Base-by-base conservation (phyloP, 2,329 filamentous ascomycete genomes). In the Pseudogymnoascus sp. region DNA sequence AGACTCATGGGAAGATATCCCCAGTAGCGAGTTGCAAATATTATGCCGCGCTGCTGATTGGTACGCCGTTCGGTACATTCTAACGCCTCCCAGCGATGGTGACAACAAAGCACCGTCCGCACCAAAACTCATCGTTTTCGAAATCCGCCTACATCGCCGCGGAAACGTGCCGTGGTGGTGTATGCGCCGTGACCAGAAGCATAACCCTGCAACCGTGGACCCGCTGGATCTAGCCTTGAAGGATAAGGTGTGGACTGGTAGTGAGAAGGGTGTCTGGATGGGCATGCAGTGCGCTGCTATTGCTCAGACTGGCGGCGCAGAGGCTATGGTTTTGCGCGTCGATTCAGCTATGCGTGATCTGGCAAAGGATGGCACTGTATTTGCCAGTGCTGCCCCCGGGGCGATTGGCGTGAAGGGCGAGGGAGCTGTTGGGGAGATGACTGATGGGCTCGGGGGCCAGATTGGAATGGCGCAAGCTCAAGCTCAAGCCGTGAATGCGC, bases 11-110 rank as follows among this genome's bases (percentile, higher is more conserved):
- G 74, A 75, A 11, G 69, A 72, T 36, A 66, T 79, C 2, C 70
- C 75, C 21, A 71, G 73, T 10, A 77, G 78, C 36, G 77, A 79
- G 61, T 76, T 86, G 10, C 79, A 79, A 40, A 76, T 88, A 42
- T 78, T 81, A 18, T 77, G 81, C 63, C 79, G 81, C 66, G 77
- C 80, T 1, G 74, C 86, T 2, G 84, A 86, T 68, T 86, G 82
- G 79, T 80, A 83, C 61, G 77, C 77, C 7, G 72, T 89, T 6
- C 78, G 79, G 39, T 88, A 87, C 68, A 73, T 71, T 4, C 68
- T 86, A 1, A 66, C 72, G 67, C 83, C 1, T 66, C 71, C 26
- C 64, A 34, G 51, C 26, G 51, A 57, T 8, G 51, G 51, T 18
- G 51, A 34, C 29, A 57, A 36, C 29, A 69, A 16, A 36, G 63